phyloP scores from a whole-genome alignment of 805 yeast genomes.

The Spathaspora arborariae region DNA sequence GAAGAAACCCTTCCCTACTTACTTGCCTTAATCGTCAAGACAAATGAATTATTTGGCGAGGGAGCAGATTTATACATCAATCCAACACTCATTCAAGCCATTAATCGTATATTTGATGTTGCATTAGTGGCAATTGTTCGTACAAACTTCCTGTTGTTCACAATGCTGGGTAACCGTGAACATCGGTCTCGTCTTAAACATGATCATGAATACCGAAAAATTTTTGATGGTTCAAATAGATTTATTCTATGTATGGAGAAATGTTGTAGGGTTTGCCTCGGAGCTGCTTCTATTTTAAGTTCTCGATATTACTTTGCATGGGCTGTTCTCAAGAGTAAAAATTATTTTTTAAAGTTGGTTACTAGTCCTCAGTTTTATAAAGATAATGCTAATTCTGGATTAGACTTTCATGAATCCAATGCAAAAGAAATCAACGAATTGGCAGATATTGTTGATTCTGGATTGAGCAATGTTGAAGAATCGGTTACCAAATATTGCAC shows the following conservation, averaged over 20 bases:
- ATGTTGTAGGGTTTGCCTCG: constrained; percentile 11
- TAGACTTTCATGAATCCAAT: constrained; percentile 4
- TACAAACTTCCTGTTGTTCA: constrained; percentile 17
- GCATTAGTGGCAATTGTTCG: constrained; percentile 19
- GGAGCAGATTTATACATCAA: constrained; percentile 40
- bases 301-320: constrained; percentile 63
- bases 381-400: constrained; percentile 4
- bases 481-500: constrained; percentile 4
- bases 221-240: constrained; percentile 7
- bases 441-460: constrained; percentile 1
- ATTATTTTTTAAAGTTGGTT: constrained; percentile 35
- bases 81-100: constrained; percentile 27
- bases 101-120: constrained; percentile 27
- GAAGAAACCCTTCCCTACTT: constrained; percentile 32
- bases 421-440: constrained; percentile 7
- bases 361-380: constrained; percentile 20
- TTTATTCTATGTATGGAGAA: constrained; percentile 9
- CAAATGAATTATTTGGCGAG: constrained; percentile 36
- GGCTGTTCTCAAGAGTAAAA: constrained; percentile 59
- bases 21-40: constrained; percentile 27
- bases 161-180: constrained; percentile 2
- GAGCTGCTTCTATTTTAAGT: constrained; percentile 38
- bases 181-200: constrained; percentile 6
- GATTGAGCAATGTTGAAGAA: constrained; percentile 3
- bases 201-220: constrained; percentile 6